Conservation (phyloP, 305 asterid species). For the Fraxinus velutina region DNA sequence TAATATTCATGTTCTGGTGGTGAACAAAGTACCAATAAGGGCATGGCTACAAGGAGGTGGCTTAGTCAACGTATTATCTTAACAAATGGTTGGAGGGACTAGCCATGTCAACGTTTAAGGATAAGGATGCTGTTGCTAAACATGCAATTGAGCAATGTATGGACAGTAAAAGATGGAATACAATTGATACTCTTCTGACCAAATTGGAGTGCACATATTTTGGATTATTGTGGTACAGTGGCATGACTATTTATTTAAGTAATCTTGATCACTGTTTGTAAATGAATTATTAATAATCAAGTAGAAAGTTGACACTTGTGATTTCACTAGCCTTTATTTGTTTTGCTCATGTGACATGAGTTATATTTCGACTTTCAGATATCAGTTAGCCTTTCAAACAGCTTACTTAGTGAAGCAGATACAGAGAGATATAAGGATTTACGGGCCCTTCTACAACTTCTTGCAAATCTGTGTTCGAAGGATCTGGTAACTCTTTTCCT, state of each 20-base stretch:
- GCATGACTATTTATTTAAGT: neutral
- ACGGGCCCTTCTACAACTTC: constrained; percentile 82
- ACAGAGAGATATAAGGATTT: constrained; percentile 84
- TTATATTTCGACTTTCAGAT: constrained; percentile 47
- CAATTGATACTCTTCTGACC: constrained; percentile 1
- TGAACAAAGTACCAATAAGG: neutral
- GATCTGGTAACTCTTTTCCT: constrained; percentile 61
- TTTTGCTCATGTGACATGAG: constrained; percentile 6
- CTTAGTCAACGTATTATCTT: neutral
- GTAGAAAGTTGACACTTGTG: neutral
- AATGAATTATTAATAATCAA: neutral
- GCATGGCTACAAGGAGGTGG: neutral
- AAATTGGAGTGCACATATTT: neutral
- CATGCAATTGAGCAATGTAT: neutral
- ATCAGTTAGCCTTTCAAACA: constrained; percentile 68
- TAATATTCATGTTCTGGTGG: neutral
- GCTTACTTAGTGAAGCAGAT: constrained; percentile 73
- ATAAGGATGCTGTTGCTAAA: neutral
- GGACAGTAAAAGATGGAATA: constrained; percentile 4
- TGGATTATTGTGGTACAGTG: constrained; percentile 12
- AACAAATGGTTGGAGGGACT: neutral
- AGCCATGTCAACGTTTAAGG: neutral
- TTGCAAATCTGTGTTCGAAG: constrained; percentile 76
- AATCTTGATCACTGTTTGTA: neutral
- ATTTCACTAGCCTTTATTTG: neutral